Conservation (phyloP, 768 basidiomycete species). For the Psilocybe subaeruginosa region DNA sequence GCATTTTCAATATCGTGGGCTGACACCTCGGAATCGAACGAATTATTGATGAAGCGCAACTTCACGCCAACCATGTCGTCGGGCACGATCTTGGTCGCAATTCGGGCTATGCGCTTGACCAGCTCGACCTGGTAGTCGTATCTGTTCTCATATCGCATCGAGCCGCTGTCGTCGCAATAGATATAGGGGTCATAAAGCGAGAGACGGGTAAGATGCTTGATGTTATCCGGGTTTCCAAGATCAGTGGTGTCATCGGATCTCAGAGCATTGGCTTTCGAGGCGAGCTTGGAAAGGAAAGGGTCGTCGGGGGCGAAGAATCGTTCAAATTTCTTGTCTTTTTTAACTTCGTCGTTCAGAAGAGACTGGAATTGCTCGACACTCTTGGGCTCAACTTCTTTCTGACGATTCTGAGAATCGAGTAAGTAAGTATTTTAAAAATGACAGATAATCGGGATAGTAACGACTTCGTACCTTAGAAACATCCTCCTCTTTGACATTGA, state of each 20-base stretch:
- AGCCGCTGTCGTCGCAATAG: conserved; percentile 24
- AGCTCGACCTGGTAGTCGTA: conserved; percentile 15
- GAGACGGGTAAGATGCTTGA: conserved; percentile 23
- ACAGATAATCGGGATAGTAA: too few species aligned
- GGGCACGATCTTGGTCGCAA: conserved; percentile 28
- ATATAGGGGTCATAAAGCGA: conserved; percentile 20
- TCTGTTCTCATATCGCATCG: conserved; percentile 21
- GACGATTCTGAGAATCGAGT: too few species aligned
- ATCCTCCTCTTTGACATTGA: too few species aligned
- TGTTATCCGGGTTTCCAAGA: conserved; percentile 20
- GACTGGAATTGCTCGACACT: conserved; percentile 10
- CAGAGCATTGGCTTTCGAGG: conserved; percentile 15
- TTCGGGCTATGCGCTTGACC: conserved; percentile 17
- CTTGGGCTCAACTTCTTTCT: conserved; percentile 2
- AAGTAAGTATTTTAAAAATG: too few species aligned
- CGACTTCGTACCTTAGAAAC: too few species aligned
- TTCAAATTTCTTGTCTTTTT: conserved; percentile 2
- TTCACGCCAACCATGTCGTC: conserved; percentile 22
- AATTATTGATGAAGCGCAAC: conserved; percentile 29
- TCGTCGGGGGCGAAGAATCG: conserved; percentile 18
- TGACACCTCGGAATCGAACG: not conserved
- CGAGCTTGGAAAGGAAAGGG: conserved; percentile 15
- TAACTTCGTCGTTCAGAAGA: conserved; percentile 16
- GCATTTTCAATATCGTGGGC: not conserved
- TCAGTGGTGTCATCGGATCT: conserved; percentile 8